Base-by-base conservation (phyloP, 768 basidiomycete species). In the Coprinellus micaceus region DNA sequence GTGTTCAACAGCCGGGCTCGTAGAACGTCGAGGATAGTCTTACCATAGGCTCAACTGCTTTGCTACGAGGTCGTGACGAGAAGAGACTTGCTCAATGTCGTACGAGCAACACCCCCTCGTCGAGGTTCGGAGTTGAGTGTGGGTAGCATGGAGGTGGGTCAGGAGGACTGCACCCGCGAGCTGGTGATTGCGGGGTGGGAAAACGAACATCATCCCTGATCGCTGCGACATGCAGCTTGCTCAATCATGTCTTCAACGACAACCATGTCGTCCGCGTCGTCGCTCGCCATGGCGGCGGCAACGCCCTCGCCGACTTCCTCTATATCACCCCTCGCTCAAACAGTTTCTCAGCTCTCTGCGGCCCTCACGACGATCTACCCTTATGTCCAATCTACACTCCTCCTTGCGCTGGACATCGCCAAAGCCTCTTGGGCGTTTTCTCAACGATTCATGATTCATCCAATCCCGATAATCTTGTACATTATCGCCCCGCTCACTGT, bases 401-500 rank as follows among this genome's bases (percentile, higher is more conserved):
- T n/a, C 15, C 40, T 59, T 30, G 33, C 49, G 7, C 56, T 62
- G 58, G 46, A 59, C 7, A 33, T 57, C 13, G 28, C 62, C 2
- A 45, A 40, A 4, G 51, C 55, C 44, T 6, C 58, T 29, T 28
- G 53, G 52, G 54, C 51, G 53, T 53, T 58, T 58, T 58, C 59
- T 61, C 17, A 66, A 61, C 24, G 61, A 60, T 59, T 63, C 29
- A 33, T 53, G 30, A 52, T 71, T 51, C n/a, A n/a, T n/a, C 64
- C 66, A 25, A 63, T 29, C 61, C 71, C 64, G 3, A 62, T 74
- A 5, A 48, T 74, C 4, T 54, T 71, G 4, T 81, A 80, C 60
- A 30, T 82, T 36, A 61, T 86, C 48, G 76, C 78, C 2, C 85
- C 86, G 1, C 48, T 80, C 48, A 63, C 73, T 28, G 68, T 80